Conservation (phyloP, 768 basidiomycete species). For the Auricularia cornea region DNA sequence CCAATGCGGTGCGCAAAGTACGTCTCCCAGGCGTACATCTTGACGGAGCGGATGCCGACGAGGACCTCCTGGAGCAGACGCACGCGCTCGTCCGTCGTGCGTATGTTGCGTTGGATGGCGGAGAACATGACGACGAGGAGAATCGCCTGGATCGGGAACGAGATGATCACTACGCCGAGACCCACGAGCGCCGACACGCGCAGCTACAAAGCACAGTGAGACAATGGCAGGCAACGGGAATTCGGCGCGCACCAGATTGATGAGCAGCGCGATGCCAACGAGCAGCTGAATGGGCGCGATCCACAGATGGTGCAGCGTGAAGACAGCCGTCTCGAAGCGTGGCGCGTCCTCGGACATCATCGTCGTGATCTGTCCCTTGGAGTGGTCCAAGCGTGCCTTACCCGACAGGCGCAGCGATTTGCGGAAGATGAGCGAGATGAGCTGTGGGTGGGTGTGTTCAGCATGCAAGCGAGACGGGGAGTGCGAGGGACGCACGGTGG, state of each 20-base stretch:
- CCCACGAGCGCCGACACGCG: constrained; percentile 66
- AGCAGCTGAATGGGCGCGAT: constrained; percentile 54
- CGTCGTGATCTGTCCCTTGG: constrained; percentile 59
- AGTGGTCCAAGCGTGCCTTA: constrained; percentile 47
- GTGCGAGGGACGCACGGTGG: neutral
- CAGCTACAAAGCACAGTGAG: constrained; percentile 29
- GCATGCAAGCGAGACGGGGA: neutral
- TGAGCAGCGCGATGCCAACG: constrained; percentile 53
- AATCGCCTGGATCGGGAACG: constrained; percentile 51
- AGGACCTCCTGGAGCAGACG: constrained; percentile 26
- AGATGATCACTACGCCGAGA: constrained; percentile 45
- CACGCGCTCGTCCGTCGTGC: constrained; percentile 34
- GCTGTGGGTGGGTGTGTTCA: constrained; percentile 9
- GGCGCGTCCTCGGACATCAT: constrained; percentile 60
- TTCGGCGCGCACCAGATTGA: constrained; percentile 41
- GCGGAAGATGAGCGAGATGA: constrained; percentile 45
- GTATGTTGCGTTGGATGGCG: constrained; percentile 27
- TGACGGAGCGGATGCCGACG: constrained; percentile 32
- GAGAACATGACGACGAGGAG: constrained; percentile 45
- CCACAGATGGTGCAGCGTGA: constrained; percentile 37
- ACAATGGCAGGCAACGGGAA: neutral
- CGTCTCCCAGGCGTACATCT: constrained; percentile 53
- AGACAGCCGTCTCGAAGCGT: constrained; percentile 41
- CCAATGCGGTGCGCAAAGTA: constrained; percentile 40
- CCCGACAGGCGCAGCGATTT: constrained; percentile 64